These are phyloP conservation scores for Macrolepiota fuliginosa DNA, from an alignment of 768 basidiomycete species.

Conservation along the genomic window DNA sequence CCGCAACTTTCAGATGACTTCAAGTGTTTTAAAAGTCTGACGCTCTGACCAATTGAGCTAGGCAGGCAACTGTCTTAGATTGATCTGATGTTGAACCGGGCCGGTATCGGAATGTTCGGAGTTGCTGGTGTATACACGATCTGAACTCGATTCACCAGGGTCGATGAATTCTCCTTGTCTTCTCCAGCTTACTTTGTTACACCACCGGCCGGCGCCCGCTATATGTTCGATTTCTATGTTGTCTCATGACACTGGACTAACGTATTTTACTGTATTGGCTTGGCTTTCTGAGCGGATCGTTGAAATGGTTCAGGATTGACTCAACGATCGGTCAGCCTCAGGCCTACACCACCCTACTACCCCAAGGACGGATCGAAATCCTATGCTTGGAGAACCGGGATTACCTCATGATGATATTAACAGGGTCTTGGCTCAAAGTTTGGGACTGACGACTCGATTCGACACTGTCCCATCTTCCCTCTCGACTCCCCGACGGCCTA, in stretches of 20 bases:
- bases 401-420: not conserved
- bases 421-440: not conserved
- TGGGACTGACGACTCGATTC: constrained; percentile 4
- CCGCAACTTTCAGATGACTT: not conserved
- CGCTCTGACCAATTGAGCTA: not conserved
- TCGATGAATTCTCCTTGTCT: too few relatives aligned
- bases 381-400: not conserved
- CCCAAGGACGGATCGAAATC: constrained; percentile 2
- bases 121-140: not conserved
- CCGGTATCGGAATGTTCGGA: not conserved
- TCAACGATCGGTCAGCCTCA: constrained; percentile 1
- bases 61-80: not conserved
- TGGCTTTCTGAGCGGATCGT: not conserved
- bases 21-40: not conserved
- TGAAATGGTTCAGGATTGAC: not conserved
- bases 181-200: too few relatives aligned
- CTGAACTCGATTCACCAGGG: too few relatives aligned
- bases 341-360: not conserved
- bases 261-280: too few relatives aligned
- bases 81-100: not conserved
- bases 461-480: not conserved
- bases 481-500: not conserved
- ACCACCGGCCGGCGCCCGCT: too few relatives aligned
- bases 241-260: too few relatives aligned
- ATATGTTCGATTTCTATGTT: too few relatives aligned